Evolutionary conservation across 116 monocot genomes (phyloP), one percentile per base, ranked within the genome.

Genomic region (Trichopus zeylanicus): DNA sequence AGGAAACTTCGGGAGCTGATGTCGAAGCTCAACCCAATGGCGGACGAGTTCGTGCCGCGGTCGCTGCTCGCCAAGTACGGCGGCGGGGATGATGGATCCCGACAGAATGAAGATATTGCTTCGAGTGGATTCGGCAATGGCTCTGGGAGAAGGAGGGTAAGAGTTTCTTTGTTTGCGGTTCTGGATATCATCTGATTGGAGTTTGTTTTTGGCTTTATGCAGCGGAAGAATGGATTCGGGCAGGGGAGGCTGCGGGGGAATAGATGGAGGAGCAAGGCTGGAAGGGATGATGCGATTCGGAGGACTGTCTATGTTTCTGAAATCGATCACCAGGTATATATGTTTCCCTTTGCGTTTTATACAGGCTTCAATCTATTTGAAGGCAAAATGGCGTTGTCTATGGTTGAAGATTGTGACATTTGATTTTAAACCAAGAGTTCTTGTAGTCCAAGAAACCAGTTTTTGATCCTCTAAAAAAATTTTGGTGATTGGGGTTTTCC

Each of bases 251-350:
- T 55, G 46, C 32, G 83, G 51, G 80, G 72, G 59, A 83, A 80
- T 37, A 80, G 47, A 46, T 58, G 88, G 30, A 88, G 80, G 7
- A 80, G 52, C 24, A 54, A 69, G 73, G 88, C 88, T 13, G 81
- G 84, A 57, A 54, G 72, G 29, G 88, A 89, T 9, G 83, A 80
- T 16, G 71, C 69, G 47, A 89, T 89, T 52, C 77, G 70, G 64
- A 78, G 70, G 65, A 89, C 88, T 29, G 78, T 89, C 25, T 84
- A 89, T 70, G 84, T 89, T 20, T 83, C 88, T 25, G 84, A 89
- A 37, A 89, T 89, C 32, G 83, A 89, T 78, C 80, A 81, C 20
- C 83, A 84, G 75, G 88, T 78, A 37, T 31, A 29, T 51, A 18
- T 34, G 7, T 29, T 48, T 19, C 55, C 12, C 27, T 55, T 56